Conservation (phyloP, 805 yeast genomes). For the Yamadazyma insecticola region DNA sequence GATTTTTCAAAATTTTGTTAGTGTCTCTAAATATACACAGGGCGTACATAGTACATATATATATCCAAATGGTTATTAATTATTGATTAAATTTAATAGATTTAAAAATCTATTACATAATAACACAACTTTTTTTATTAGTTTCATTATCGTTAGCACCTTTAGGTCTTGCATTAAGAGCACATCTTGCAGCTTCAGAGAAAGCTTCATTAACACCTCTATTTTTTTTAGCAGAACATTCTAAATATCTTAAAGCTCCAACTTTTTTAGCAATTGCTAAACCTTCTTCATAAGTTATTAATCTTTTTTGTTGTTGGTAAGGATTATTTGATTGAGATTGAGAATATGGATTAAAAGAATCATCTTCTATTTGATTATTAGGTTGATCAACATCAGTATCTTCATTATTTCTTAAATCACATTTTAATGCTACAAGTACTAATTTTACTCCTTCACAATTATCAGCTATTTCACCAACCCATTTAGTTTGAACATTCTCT, state of each 20-base stretch:
- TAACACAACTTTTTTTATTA: conserved; percentile 35
- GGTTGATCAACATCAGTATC: conserved; percentile 37
- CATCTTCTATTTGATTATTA: conserved; percentile 21
- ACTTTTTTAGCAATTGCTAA: conserved; percentile 85
- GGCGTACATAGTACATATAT: no score
- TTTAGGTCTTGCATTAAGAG: conserved; percentile 82
- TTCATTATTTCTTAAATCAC: conserved; percentile 79
- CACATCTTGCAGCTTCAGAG: conserved; percentile 97
- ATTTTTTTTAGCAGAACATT: conserved; percentile 94
- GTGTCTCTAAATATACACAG: no score
- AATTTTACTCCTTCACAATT: conserved; percentile 95
- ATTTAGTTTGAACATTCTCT: conserved; percentile 90
- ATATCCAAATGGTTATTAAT: no score
- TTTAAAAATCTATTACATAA: no score
- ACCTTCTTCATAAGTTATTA: conserved; percentile 91
- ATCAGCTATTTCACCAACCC: conserved; percentile 97
- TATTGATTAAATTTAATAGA: no score
- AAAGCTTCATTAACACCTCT: conserved; percentile 99
- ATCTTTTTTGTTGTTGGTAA: conserved; percentile 35
- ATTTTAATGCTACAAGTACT: conserved; percentile 89
- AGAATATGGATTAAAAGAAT: conserved; percentile 25
- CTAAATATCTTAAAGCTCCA: conserved; percentile 91
- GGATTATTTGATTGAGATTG: conserved; percentile 29
- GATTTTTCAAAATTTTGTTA: no score
- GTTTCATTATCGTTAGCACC: conserved; percentile 49